phyloP scores from a whole-genome alignment of 495 filamentous ascomycete genomes.

The Aspergillus campestris region DNA sequence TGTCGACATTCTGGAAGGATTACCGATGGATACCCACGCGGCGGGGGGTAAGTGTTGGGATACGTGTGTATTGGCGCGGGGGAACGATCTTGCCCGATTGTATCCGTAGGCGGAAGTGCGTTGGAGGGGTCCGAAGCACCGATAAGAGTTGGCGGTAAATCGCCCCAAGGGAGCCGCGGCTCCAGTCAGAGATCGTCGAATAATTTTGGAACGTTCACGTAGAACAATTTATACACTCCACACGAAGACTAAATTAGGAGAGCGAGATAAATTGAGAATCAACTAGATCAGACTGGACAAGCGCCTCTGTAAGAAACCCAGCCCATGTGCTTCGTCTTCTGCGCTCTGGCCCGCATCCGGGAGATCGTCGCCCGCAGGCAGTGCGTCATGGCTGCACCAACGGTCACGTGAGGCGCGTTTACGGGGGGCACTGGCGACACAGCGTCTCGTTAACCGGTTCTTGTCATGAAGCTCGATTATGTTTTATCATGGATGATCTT shows the following conservation, averaged over 20 bases:
- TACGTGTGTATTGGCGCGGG: background rate
- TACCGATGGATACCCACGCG: background rate
- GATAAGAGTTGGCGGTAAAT: too few relatives aligned
- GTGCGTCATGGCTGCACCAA: slow-evolving; percentile 32
- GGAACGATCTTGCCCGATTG: slow-evolving; percentile 1
- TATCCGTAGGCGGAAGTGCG: slow-evolving; percentile 1
- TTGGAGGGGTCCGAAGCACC: background rate
- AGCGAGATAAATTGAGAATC: slow-evolving; percentile 3
- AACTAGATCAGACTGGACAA: slow-evolving; percentile 1
- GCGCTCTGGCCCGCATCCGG: slow-evolving; percentile 14
- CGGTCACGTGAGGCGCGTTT: slow-evolving; percentile 18
- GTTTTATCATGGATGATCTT: too few relatives aligned
- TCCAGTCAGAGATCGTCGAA: too few relatives aligned
- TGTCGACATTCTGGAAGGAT: slow-evolving; percentile 10
- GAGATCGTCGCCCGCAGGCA: slow-evolving; percentile 23
- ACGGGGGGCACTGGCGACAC: too few relatives aligned
- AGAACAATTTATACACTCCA: too few relatives aligned
- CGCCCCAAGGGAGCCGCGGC: too few relatives aligned
- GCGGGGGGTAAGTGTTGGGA: slow-evolving; percentile 1
- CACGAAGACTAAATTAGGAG: too few relatives aligned
- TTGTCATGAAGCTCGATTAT: too few relatives aligned
- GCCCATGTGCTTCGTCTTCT: background rate
- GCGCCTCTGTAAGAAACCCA: too few relatives aligned
- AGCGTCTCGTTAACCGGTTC: too few relatives aligned
- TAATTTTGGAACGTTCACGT: background rate